Evolutionary conservation across 2,329 filamentous ascomycete species (phyloP).

Genomic region (Trichoderma atrobrunneum): DNA sequence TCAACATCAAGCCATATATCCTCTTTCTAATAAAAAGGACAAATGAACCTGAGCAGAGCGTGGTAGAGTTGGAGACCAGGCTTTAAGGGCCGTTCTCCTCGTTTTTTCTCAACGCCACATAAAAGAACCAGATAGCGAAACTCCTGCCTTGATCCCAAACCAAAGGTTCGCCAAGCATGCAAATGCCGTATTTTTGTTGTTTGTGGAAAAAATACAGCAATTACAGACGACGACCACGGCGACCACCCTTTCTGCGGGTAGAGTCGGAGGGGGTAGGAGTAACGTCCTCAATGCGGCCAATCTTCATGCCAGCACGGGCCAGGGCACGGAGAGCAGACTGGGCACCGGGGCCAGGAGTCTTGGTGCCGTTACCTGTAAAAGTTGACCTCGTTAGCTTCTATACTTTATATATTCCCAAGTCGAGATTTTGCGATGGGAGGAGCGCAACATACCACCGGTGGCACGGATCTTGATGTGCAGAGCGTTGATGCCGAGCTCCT

Average conservation of each 20-base stretch:
- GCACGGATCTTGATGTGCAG: conserved; percentile 99
- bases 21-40: background rate
- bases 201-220: conserved; percentile 26
- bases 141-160: conserved; percentile 33
- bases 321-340: conserved; percentile 98
- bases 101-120: conserved; percentile 67
- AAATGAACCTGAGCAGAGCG: conserved; percentile 41
- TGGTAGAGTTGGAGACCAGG: conserved; percentile 61
- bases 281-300: conserved; percentile 99
- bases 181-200: background rate
- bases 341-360: conserved; percentile 98
- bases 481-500: conserved; percentile 74
- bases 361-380: conserved; percentile 85
- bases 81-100: conserved; percentile 65
- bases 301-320: conserved; percentile 99
- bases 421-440: background rate
- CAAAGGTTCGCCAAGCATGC: conserved; percentile 25
- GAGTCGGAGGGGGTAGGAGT: conserved; percentile 99
- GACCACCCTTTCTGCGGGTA: conserved; percentile 99
- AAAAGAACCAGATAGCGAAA: conserved; percentile 48
- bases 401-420: background rate
- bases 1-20: conserved; percentile 26
- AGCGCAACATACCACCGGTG: conserved; percentile 72
- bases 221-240: conserved; percentile 99
- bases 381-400: conserved; percentile 1